Percentiles rank a stretch among this genome's conserved stretches.
Conservation (phyloP, 192 early-diverging fungal genomes). For the Backusella tuberculispora region DNA sequence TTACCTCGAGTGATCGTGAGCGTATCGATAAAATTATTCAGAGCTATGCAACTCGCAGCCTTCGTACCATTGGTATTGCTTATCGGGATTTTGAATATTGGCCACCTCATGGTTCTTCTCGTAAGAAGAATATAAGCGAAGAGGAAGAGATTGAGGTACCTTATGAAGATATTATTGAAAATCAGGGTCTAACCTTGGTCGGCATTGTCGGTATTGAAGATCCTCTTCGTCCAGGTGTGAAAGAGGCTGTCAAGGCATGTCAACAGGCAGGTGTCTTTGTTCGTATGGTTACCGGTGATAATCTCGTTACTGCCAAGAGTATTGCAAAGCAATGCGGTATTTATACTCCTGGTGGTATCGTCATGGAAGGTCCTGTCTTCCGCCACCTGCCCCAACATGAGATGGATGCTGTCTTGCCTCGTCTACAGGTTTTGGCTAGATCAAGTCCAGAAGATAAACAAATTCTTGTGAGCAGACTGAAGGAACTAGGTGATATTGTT, state of each 20-base stretch:
- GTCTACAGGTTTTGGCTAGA: constrained; percentile 93
- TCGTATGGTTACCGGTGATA: constrained; percentile 99
- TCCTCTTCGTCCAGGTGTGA: constrained; percentile 94
- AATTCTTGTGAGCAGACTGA: constrained; percentile 88
- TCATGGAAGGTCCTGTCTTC: constrained; percentile 97
- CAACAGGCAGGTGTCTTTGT: constrained; percentile 92
- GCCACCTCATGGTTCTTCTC: constrained; percentile 39
- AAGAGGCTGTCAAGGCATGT: constrained; percentile 87
- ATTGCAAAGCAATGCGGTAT: constrained; percentile 97
- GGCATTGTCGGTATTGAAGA: constrained; percentile 97
- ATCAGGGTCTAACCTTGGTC: constrained; percentile 66
- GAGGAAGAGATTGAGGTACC: constrained; percentile 54
- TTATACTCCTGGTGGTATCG: constrained; percentile 82
- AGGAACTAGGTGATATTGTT: constrained; percentile 91
- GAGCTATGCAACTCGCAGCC: constrained; percentile 74
- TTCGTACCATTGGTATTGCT: constrained; percentile 90
- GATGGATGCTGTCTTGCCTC: constrained; percentile 91
- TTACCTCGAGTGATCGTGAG: constrained; percentile 38
- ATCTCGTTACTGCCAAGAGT: constrained; percentile 87
- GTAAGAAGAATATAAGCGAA: background rate
- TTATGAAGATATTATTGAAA: constrained; percentile 56
- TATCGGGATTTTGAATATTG: constrained; percentile 81
- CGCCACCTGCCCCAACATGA: constrained; percentile 78
- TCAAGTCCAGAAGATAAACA: constrained; percentile 96
- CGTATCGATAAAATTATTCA: constrained; percentile 60